Evolutionary conservation across 169 alveolate genomes (phyloP).

Genomic region (Plasmodium vinckei): DNA sequence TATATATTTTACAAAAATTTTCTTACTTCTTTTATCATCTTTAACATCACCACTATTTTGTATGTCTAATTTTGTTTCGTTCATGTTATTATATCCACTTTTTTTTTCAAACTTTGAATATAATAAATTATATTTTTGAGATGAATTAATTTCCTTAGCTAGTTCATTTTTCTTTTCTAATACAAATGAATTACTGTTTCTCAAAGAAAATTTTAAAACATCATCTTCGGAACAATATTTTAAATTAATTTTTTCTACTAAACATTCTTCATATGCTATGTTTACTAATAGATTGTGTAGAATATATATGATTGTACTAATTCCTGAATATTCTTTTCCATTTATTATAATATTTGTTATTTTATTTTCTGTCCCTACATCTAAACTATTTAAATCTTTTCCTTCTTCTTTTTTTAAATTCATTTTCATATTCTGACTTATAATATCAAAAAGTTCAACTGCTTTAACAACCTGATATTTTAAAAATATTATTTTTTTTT

Average conservation of each 20-base stretch:
- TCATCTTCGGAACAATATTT: conserved; percentile 18
- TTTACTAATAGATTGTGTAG: conserved; percentile 5
- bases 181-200: too few species aligned
- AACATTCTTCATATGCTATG: background rate
- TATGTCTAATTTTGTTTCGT: background rate
- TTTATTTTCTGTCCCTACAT: background rate
- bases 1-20: conserved; percentile 8
- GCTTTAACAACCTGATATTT: conserved; percentile 55
- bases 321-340: conserved; percentile 47
- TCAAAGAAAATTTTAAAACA: background rate
- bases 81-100: background rate
- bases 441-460: conserved; percentile 5
- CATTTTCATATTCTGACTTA: background rate
- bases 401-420: background rate
- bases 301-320: conserved; percentile 19
- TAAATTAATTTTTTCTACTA: conserved; percentile 20
- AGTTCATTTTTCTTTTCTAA: background rate
- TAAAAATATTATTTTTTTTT: conserved; percentile 22
- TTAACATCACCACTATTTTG: background rate
- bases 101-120: background rate
- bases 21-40: background rate
- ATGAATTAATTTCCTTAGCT: background rate
- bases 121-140: background rate
- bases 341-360: conserved; percentile 26
- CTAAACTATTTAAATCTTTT: background rate